Percentiles rank a stretch among this genome's conserved stretches.
These are phyloP conservation scores for Fagopyrum tataricum DNA, from an alignment of 148 eudicot species.

Conservation along the genomic window DNA sequence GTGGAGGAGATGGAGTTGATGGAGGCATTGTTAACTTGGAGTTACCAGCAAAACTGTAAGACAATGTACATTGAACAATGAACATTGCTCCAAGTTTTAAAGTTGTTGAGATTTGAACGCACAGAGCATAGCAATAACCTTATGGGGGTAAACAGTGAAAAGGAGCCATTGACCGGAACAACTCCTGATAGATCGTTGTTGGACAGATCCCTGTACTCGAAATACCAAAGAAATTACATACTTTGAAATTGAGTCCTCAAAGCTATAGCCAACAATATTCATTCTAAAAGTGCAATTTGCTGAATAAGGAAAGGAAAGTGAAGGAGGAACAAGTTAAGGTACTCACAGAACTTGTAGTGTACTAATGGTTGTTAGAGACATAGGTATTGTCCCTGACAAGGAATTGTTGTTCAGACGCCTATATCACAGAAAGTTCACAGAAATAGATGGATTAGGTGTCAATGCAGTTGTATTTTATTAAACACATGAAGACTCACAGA, in stretches of 20 bases:
- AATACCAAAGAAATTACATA: background rate
- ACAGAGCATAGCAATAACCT: constrained; percentile 27
- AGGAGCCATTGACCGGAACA: constrained; percentile 55
- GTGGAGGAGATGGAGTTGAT: constrained; percentile 33
- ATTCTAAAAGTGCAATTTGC: background rate
- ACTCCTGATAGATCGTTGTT: constrained; percentile 38
- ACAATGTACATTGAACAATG: background rate
- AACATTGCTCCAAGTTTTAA: background rate
- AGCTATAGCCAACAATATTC: background rate
- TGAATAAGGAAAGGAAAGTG: background rate
- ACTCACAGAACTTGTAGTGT: constrained; percentile 33
- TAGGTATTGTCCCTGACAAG: constrained; percentile 24
- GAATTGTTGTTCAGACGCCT: constrained; percentile 38
- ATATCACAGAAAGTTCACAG: background rate
- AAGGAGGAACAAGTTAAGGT: background rate
- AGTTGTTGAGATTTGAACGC: background rate
- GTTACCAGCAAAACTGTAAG: constrained; percentile 40
- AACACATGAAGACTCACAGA: background rate
- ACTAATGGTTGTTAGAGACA: constrained; percentile 24
- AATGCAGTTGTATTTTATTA: background rate
- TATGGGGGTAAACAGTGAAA: constrained; percentile 43
- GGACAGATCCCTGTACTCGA: constrained; percentile 40
- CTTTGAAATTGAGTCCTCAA: background rate
- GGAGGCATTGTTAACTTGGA: constrained; percentile 31
- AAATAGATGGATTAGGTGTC: background rate